Conservation (phyloP, 192 early-diverging fungal species). For the Backusella sp. region DNA sequence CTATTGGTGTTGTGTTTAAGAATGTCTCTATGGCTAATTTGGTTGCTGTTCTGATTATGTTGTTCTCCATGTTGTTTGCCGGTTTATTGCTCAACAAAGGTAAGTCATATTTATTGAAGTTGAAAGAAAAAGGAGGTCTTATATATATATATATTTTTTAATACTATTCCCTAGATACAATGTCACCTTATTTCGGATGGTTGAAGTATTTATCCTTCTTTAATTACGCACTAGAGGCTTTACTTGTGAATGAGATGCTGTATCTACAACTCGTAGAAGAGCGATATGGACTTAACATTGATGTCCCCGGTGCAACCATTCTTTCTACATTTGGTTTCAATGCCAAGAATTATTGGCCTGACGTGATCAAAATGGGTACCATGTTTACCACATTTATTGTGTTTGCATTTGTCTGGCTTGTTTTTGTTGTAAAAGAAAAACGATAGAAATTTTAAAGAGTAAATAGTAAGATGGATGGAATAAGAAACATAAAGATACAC, state of each 20-base stretch:
- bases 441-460: conserved; percentile 44
- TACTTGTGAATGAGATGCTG: conserved; percentile 88
- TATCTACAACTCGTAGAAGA: conserved; percentile 77
- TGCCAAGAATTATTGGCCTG: conserved; percentile 77
- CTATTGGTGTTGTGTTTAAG: conserved; percentile 70
- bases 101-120: conserved; percentile 11
- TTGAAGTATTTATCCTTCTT: conserved; percentile 80
- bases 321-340: conserved; percentile 89
- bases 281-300: conserved; percentile 79
- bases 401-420: conserved; percentile 75
- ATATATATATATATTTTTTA: no score
- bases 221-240: conserved; percentile 86
- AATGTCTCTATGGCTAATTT: conserved; percentile 77
- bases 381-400: conserved; percentile 65
- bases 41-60: conserved; percentile 74
- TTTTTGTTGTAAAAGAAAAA: conserved; percentile 78
- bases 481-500: neutral
- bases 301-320: conserved; percentile 81
- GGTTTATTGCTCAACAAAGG: conserved; percentile 87
- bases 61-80: conserved; percentile 88
- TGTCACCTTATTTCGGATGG: conserved; percentile 63
- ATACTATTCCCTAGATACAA: conserved; percentile 52
- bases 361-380: conserved; percentile 59
- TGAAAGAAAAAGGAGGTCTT: neutral
- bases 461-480: neutral